Base-by-base conservation (phyloP, 148 eudicot species). In the Amaranthus hypochondriacus region DNA sequence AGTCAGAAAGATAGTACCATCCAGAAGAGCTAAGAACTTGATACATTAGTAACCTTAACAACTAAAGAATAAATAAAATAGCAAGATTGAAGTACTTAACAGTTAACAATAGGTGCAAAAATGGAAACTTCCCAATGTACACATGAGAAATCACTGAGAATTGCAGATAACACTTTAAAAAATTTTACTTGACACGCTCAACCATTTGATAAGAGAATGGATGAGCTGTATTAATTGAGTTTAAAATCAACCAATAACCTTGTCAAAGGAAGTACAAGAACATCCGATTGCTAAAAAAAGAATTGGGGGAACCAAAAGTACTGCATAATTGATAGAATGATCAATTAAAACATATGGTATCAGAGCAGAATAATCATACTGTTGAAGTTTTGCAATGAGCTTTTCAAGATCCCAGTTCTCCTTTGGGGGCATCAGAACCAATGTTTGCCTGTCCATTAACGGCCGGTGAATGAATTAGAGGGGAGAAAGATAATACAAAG, bases 391-490 rank as follows among this genome's bases (percentile, higher is more conserved):
- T 55, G 91, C 86, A 62, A 92, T 79, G 66, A 95, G 99, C 86
- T 95, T 95, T 73, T 86, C 87, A 53, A 95, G 91, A 84, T 95
- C 96, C 96, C 97, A 95, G 86, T 85, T 90, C 81, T 92, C 99
- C 73, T 83, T 86, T 6, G 96, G 94, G 94, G 70, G 86, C 84
- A 84, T 95, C 97, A 77, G 91, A 78, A 75, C 91, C 97, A 84
- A 95, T 83, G 81, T 95, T 95, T 87, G 99, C 99, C 99, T 95
- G 80, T 62, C 60, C 62, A 79, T 56, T 66, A 70, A 47, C 57
- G 80, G 50, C 71, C 50, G 12, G 5, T 21, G 46, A 51, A 9
- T 43, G 68, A 48, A 76, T 48, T 13, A 54, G 42, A 74, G 61
- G 46, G 48, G 12, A 7, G 21, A 10, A 18, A 39, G 52, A 59